A percentile compares a stretch with the other conserved stretches of the same genome.
Conservation (phyloP, 163 green algal genomes). For the Dunaliella salina region DNA sequence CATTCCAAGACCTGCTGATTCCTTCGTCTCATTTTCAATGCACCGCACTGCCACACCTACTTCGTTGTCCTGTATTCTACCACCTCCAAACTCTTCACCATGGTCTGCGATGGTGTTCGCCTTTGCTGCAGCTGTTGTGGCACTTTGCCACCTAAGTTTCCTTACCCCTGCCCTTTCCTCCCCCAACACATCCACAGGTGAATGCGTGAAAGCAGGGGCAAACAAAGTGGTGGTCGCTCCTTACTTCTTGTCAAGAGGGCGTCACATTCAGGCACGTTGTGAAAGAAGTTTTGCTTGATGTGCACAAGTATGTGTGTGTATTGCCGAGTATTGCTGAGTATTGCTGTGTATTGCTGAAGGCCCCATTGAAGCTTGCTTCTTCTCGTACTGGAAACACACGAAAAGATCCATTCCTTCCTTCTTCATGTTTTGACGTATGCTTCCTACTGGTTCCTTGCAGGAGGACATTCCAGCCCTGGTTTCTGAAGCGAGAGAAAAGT, state of each 20-base stretch:
- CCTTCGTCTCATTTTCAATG: background rate
- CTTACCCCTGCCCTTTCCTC: background rate
- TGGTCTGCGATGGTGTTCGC: too few species aligned
- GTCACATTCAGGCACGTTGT: conserved; percentile 53
- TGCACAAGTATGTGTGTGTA: background rate
- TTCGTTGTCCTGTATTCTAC: background rate
- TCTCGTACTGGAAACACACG: too few species aligned
- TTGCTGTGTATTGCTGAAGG: too few species aligned
- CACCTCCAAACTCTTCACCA: too few species aligned
- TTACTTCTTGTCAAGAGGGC: conserved; percentile 78
- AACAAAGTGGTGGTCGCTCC: conserved; percentile 69
- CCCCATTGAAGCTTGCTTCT: too few species aligned
- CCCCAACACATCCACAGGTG: conserved; percentile 1
- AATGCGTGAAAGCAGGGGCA: conserved; percentile 22
- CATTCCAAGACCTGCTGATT: too few species aligned
- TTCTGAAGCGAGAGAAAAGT: conserved; percentile 44
- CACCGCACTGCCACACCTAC: background rate
- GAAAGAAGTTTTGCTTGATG: background rate
- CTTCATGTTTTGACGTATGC: too few species aligned
- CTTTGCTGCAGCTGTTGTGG: too few species aligned
- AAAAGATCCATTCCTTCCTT: too few species aligned
- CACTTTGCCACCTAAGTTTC: too few species aligned
- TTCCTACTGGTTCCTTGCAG: conserved; percentile 15
- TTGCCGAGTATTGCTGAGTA: too few species aligned
- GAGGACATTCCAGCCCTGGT: conserved; percentile 83